Evolutionary conservation across 2,329 filamentous ascomycete species (phyloP).

Genomic region (Hymenoscyphus salicellus): DNA sequence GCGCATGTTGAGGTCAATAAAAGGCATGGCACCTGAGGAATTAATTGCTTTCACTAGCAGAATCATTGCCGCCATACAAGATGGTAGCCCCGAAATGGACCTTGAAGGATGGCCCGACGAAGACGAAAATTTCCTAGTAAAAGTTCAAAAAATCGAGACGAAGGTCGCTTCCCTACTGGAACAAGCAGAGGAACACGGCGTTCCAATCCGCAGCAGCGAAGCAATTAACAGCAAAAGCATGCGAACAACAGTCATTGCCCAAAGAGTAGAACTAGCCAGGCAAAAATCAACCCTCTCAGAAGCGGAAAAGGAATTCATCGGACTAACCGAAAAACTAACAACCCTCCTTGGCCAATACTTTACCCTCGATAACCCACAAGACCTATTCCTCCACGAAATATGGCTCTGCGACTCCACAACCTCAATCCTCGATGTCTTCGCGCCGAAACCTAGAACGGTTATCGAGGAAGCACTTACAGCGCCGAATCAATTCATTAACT

Average conservation of each 20-base stretch:
- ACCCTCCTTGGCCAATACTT: constrained; percentile 50
- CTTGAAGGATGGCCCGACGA: constrained; percentile 33
- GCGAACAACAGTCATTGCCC: constrained; percentile 74
- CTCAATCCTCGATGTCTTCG: constrained; percentile 71
- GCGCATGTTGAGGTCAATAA: constrained; percentile 45
- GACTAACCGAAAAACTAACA: constrained; percentile 57
- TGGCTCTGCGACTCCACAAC: constrained; percentile 72
- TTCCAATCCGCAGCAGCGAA: constrained; percentile 68
- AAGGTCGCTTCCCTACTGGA: constrained; percentile 48
- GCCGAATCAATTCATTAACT: constrained; percentile 75
- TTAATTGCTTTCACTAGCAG: constrained; percentile 43
- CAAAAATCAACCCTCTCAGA: constrained; percentile 69
- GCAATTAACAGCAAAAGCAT: constrained; percentile 67
- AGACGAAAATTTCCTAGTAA: constrained; percentile 23
- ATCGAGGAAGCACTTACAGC: constrained; percentile 69
- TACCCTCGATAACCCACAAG: constrained; percentile 38
- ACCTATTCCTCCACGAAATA: constrained; percentile 64
- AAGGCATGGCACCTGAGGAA: constrained; percentile 56
- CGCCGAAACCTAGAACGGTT: constrained; percentile 66
- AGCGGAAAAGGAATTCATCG: constrained; percentile 68
- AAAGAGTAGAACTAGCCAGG: constrained; percentile 76
- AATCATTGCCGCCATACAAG: constrained; percentile 37
- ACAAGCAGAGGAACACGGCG: constrained; percentile 44
- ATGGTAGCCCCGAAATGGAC: constrained; percentile 26
- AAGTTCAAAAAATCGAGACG: constrained; percentile 38